Evolutionary conservation across 2,329 filamentous ascomycete genomes (phyloP), one percentile per base, ranked within the genome.

Genomic region (Fusarium praegraminearum): DNA sequence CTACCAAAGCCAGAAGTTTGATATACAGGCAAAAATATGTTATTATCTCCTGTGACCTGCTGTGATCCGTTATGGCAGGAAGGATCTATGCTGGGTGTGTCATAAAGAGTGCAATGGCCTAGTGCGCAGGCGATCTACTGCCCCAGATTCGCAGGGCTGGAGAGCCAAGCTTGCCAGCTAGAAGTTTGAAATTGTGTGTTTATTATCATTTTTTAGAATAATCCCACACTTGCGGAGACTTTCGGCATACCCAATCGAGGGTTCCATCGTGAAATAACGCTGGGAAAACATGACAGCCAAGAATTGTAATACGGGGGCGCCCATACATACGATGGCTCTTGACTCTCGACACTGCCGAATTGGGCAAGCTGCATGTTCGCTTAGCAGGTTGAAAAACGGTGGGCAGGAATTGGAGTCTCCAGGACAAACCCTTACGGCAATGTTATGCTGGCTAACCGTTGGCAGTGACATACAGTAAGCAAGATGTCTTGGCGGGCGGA

Each of bases 291-390:
- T 33, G 38, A 57, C 32, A 40, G 47, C 43, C 56, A 67, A 60
- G 55, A 36, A 26, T 36, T 51, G 38, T 44, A 54, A 57, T 59
- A 57, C 40, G 41, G 50, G 40, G 40, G 47, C 58, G 51, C 35
- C 35, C 44, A 52, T 45, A 44, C 30, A 52, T 45, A 30, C 3
- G 28, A 44, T 26, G 32, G 35, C 11, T 65, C 66, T 58, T 67
- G 47, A 45, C 57, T 35, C 54, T 57, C 62, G 43, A 51, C 53
- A 36, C 52, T 73, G 53, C 73, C 73, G 51, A 70, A 72, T 75
- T 62, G 73, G 63, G 73, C 59, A 59, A 55, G 59, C 61, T 75
- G 73, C 73, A 75, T 71, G 52, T 28, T 51, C 33, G 54, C 53
- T 61, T 75, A 73, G 65, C 65, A 65, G 59, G 63, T 53, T 55